Conservation (phyloP, 306 rosid genomes). For the Vicia sativa region DNA sequence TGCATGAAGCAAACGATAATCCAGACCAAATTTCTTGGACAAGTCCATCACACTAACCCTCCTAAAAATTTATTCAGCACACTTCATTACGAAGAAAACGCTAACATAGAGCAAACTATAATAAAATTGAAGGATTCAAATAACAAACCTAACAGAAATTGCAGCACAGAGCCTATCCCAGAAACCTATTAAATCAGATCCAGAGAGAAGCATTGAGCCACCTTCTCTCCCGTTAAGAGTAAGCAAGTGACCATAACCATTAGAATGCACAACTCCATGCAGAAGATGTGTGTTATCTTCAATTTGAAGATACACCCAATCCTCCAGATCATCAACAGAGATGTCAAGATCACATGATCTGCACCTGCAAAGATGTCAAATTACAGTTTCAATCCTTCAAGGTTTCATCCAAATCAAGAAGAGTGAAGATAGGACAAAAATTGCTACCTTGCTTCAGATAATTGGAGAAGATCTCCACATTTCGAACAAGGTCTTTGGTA, state of each 20-base stretch:
- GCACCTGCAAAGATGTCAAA: slow-evolving; percentile 39
- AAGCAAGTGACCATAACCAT: slow-evolving; percentile 74
- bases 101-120: background rate
- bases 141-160: slow-evolving; percentile 60
- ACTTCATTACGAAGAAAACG: background rate
- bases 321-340: slow-evolving; percentile 54
- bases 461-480: slow-evolving; percentile 33
- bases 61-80: slow-evolving; percentile 39
- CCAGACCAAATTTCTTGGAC: slow-evolving; percentile 67
- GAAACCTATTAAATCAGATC: slow-evolving; percentile 60
- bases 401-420: background rate
- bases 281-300: slow-evolving; percentile 68
- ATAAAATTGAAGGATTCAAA: background rate
- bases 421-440: background rate
- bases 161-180: slow-evolving; percentile 69
- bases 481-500: slow-evolving; percentile 45
- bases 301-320: slow-evolving; percentile 57
- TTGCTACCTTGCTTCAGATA: slow-evolving; percentile 43
- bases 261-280: slow-evolving; percentile 68
- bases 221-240: slow-evolving; percentile 72
- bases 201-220: slow-evolving; percentile 61
- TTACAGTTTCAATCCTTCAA: background rate
- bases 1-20: slow-evolving; percentile 66
- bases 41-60: slow-evolving; percentile 81
- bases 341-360: slow-evolving; percentile 36